Evolutionary conservation across 768 basidiomycete species (phyloP), one percentile per base, ranked within the genome.

Genomic region (Russula brevipes): DNA sequence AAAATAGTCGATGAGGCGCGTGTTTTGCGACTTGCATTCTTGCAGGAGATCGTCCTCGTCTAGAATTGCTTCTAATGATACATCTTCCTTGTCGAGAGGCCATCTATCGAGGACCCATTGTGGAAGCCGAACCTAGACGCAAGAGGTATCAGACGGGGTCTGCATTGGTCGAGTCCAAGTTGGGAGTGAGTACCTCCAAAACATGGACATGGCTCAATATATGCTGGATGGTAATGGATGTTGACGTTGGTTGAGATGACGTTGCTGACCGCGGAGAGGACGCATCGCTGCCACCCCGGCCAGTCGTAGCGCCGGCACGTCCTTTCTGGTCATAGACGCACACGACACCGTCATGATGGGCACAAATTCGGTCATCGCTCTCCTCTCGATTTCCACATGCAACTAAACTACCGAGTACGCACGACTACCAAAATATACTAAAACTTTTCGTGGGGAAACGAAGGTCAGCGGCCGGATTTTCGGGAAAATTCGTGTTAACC

Each of bases 11-110:
- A 91, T 89, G 54, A 96, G 84, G 61, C 90, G 79, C 45, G 88
- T 88, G 72, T 98, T 98, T 76, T 96, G 90, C 1, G 88, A 81
- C 76, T 98, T 98, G 83, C 94, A 93, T 75, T 98, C 96, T 75
- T 91, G 90, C 59, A 98, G 78, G 50, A 98, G 80, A 73, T 98
- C 94, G 71, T 92, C 88, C 76, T 97, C 93, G 76, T 94, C 93
- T 59, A 98, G 81, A 63, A 98, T 87, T 46, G 91, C 86, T 73
- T 97, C 94, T 46, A 98, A 84, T 54, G 86, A 82, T 67, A 92
- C 87, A 71, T 92, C 89, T 69, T 94, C 91, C 77, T 91, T 88
- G 81, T 92, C 88, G 65, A 97, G 83, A 63, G 82, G 70, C 83
- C 83, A 82, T 97, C 94, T 75, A 97, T 92, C 63, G 87, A 81